Evolutionary conservation across 306 rosid genomes (phyloP).

Genomic region (Betula pendula): DNA sequence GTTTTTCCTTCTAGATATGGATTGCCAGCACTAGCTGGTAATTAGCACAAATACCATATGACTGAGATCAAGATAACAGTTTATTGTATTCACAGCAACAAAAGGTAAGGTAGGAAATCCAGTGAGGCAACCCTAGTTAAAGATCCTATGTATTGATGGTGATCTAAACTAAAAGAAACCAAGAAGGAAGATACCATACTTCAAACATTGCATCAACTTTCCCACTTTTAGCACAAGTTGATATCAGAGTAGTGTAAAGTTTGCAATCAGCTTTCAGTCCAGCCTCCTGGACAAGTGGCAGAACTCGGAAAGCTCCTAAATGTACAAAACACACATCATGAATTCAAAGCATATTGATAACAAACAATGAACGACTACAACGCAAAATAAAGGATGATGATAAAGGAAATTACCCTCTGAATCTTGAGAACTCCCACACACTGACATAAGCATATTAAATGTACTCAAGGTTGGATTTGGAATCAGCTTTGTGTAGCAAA

Average conservation of each 20-base stretch:
- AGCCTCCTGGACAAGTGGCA: slow-evolving; percentile 79
- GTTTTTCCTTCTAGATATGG: not conserved
- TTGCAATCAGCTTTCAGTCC: slow-evolving; percentile 83
- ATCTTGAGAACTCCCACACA: slow-evolving; percentile 77
- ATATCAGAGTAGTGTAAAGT: slow-evolving; percentile 93
- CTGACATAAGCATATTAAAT: slow-evolving; percentile 96
- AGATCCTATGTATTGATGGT: slow-evolving; percentile 5
- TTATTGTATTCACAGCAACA: not conserved
- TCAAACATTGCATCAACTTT: slow-evolving; percentile 93
- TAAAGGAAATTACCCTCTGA: slow-evolving; percentile 55
- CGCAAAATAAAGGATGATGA: slow-evolving; percentile 11
- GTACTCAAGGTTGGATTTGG: slow-evolving; percentile 87
- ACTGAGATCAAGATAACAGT: not conserved
- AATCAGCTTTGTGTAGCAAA: slow-evolving; percentile 73
- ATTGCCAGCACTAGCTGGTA: not conserved
- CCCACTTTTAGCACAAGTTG: slow-evolving; percentile 91
- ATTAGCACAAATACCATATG: not conserved
- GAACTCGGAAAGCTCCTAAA: slow-evolving; percentile 89
- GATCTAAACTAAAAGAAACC: slow-evolving; percentile 23
- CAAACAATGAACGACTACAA: slow-evolving; percentile 19
- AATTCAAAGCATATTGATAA: slow-evolving; percentile 24
- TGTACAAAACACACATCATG: slow-evolving; percentile 34
- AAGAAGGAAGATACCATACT: slow-evolving; percentile 57
- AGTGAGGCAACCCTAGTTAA: not conserved
- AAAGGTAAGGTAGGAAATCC: not conserved